Conservation (phyloP, 495 filamentous ascomycete genomes). For the Staphylotrichum longicolle region DNA sequence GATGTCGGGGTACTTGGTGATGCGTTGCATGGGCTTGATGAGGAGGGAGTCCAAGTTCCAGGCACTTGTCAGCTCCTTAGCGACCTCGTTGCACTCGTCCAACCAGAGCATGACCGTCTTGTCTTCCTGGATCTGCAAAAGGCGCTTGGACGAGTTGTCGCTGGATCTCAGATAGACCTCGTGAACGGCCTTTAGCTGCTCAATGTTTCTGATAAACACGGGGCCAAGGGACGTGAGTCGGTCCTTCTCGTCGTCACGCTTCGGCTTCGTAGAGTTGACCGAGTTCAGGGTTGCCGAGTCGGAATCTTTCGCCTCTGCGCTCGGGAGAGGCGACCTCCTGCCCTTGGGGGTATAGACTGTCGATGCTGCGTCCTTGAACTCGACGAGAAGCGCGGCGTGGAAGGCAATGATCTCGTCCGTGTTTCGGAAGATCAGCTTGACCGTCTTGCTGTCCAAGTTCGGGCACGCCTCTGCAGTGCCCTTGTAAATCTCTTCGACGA, state of each 20-base stretch:
- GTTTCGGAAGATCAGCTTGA: slow-evolving; percentile 86
- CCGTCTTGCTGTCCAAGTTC: slow-evolving; percentile 75
- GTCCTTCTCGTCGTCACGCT: slow-evolving; percentile 59
- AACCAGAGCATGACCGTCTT: slow-evolving; percentile 83
- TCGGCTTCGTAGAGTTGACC: slow-evolving; percentile 29
- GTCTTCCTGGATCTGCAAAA: slow-evolving; percentile 68
- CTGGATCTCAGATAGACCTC: slow-evolving; percentile 83
- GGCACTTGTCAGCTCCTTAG: slow-evolving; percentile 81
- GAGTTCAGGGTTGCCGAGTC: slow-evolving; percentile 36
- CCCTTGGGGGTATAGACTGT: slow-evolving; percentile 64
- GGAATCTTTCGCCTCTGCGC: slow-evolving; percentile 34
- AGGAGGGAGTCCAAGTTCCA: slow-evolving; percentile 94
- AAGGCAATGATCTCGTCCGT: slow-evolving; percentile 83
- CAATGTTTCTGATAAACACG: slow-evolving; percentile 70
- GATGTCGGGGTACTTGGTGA: slow-evolving; percentile 87
- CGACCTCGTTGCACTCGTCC: slow-evolving; percentile 82
- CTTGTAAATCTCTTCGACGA: slow-evolving; percentile 94
- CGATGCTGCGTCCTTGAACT: slow-evolving; percentile 71
- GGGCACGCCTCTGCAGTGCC: slow-evolving; percentile 83
- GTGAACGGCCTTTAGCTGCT: slow-evolving; percentile 79
- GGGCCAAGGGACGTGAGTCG: slow-evolving; percentile 71
- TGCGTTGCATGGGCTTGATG: slow-evolving; percentile 91
- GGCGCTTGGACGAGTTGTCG: slow-evolving; percentile 74
- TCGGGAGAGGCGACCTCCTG: slow-evolving; percentile 41
- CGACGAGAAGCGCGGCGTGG: slow-evolving; percentile 69